phyloP scores from a whole-genome alignment of 2,329 filamentous ascomycete species.

The Samsoniella hepiali region DNA sequence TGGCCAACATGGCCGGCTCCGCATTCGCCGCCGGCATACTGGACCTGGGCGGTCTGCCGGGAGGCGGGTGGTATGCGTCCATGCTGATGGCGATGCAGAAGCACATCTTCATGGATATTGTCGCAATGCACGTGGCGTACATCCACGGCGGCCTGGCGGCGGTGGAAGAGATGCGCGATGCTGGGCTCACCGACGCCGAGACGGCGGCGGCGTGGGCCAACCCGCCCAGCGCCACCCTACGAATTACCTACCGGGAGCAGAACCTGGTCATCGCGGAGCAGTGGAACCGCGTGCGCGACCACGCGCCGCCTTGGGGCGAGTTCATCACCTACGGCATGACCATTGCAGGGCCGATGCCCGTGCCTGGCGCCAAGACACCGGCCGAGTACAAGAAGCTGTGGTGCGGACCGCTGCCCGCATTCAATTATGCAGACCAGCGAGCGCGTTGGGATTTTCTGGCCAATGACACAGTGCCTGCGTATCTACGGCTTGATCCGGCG shows the following conservation, averaged over 20 bases:
- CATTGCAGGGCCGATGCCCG: conserved; percentile 7
- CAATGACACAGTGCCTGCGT: conserved; percentile 5
- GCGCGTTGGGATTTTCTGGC: conserved; percentile 1
- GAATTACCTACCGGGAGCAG: conserved; percentile 7
- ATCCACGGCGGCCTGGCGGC: conserved; percentile 5
- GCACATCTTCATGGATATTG: conserved; percentile 12
- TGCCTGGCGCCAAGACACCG: conserved; percentile 10
- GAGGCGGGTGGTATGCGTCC: not conserved
- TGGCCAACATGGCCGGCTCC: conserved; percentile 13
- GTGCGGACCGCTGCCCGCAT: conserved; percentile 8
- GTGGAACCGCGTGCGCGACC: conserved; percentile 5
- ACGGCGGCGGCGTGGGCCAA: conserved; percentile 2
- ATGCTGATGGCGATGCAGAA: conserved; percentile 18
- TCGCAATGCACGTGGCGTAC: conserved; percentile 8
- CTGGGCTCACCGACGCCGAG: not conserved
- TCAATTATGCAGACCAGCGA: conserved; percentile 4
- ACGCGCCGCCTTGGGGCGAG: not conserved
- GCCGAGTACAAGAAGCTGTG: conserved; percentile 12
- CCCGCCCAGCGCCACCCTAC: not conserved
- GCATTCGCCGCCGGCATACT: conserved; percentile 11
- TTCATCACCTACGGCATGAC: conserved; percentile 11
- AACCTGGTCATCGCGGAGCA: conserved; percentile 5
- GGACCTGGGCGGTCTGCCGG: conserved; percentile 1
- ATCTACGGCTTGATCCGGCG: not conserved
- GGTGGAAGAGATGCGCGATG: conserved; percentile 10